Conservation (phyloP, 192 early-diverging fungal species). For the Gigaspora rosea region DNA sequence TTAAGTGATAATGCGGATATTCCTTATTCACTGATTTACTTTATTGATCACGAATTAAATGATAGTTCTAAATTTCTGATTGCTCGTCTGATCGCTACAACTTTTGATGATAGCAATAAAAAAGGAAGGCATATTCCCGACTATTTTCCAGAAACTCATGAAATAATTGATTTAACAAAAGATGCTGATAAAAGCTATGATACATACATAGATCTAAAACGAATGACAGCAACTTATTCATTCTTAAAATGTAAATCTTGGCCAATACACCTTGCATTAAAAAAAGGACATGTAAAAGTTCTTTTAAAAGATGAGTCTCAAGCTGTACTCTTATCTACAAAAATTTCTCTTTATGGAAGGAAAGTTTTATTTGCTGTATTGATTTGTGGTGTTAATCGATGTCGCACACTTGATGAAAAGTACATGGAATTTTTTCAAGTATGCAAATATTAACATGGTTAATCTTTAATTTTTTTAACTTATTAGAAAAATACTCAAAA, state of each 20-base stretch:
- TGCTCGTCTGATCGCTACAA: not conserved
- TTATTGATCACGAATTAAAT: not conserved
- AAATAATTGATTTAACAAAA: not conserved
- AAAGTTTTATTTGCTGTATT: not conserved
- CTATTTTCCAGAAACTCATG: not conserved
- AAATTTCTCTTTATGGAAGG: not conserved
- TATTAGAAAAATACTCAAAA: too few relatives aligned
- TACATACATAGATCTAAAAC: not conserved
- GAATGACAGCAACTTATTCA: not conserved
- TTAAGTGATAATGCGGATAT: slow-evolving; percentile 9
- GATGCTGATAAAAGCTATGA: not conserved
- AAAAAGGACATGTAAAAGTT: not conserved
- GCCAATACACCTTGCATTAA: not conserved
- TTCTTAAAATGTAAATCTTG: not conserved
- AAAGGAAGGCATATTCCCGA: slow-evolving; percentile 5
- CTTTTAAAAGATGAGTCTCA: not conserved
- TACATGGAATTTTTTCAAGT: slow-evolving; percentile 39
- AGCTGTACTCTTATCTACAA: not conserved
- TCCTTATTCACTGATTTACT: slow-evolving; percentile 1
- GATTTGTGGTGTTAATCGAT: slow-evolving; percentile 15
- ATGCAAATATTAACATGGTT: not conserved
- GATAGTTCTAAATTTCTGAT: too few relatives aligned
- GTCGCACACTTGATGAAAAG: not conserved
- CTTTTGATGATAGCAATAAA: slow-evolving; percentile 5
- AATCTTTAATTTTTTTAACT: not conserved